Evolutionary conservation across 1,284 basidiomycete species (phyloP), one percentile per base, ranked within the genome.

Genomic region (Leccinum cinnamomeum): DNA sequence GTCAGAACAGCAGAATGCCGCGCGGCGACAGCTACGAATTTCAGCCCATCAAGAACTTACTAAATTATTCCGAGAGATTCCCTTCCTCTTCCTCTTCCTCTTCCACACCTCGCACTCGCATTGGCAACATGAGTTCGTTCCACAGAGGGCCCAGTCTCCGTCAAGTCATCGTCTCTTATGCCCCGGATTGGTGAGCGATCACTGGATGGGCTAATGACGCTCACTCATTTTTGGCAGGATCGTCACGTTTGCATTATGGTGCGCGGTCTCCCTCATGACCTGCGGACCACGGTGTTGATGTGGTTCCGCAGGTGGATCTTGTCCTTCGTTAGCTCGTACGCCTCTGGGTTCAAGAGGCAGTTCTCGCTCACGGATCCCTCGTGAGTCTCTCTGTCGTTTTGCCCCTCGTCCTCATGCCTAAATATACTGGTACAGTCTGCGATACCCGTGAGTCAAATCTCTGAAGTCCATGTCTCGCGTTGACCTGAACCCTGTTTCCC

Each of bases 301-400:
- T n/a, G 10, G n/a, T 35, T 51, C 23, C 3, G 1, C 60, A 74
- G 73, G 71, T 76, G 75, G 16, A 70, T 81, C 16, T 79, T 86
- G 60, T 79, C 79, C 60, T 76, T 81, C 1, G 70, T 90, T 25
- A 78, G 84, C 62, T 80, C 85, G 64, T 75, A 81, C 7, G 77
- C 85, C 2, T 70, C 79, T 12, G 91, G 90, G 1, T 91, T 87
- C 76, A 85, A 87, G 69, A 77, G 91, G 50, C 82, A 89, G 50
- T 91, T 91, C 73, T 88, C 86, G 1, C 76, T 91, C 14, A 76
- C 77, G 16, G 89, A 91, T 68, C 80, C 80, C 5, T 84, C 86
- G 71, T 85, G 62, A 63, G 82, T 72, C 41, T 72, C 41, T 18
- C 33, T 37, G 2, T 20, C 53, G 11, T 2, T 10, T 41, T 10